These are phyloP conservation scores for Rhinocladiella mackenziei DNA, from an alignment of 2,329 filamentous ascomycete species.

Conservation along the genomic window DNA sequence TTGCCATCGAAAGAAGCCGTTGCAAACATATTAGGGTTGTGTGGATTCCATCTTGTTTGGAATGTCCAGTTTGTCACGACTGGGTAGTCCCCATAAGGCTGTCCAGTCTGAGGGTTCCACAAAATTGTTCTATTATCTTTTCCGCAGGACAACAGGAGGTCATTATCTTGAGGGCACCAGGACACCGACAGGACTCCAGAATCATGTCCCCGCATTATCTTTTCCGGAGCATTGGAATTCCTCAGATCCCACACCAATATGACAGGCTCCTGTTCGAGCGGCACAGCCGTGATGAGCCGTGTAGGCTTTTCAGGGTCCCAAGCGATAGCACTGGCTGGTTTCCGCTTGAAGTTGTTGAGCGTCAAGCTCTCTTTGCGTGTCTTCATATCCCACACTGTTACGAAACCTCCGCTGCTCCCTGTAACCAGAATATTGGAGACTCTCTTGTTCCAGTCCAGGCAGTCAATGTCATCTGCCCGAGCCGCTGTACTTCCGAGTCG, in stretches of 20 bases:
- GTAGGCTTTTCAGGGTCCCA: conserved; percentile 92
- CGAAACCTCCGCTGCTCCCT: conserved; percentile 86
- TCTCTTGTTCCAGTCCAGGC: conserved; percentile 97
- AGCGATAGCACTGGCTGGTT: conserved; percentile 88
- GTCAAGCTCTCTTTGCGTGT: conserved; percentile 96
- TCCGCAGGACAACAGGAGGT: conserved; percentile 84
- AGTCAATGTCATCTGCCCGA: conserved; percentile 91
- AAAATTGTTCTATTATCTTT: conserved; percentile 95
- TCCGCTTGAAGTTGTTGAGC: conserved; percentile 81
- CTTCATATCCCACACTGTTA: conserved; percentile 98
- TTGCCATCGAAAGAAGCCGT: conserved; percentile 97
- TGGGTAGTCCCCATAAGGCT: conserved; percentile 84
- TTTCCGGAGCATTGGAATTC: conserved; percentile 91
- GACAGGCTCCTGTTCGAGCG: conserved; percentile 80
- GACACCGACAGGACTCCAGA: conserved; percentile 89
- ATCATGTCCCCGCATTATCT: conserved; percentile 82
- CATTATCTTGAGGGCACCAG: conserved; percentile 89
- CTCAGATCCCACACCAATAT: conserved; percentile 92
- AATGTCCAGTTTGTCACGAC: conserved; percentile 99
- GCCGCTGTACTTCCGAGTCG: conserved; percentile 82
- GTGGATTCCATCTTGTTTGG: conserved; percentile 87
- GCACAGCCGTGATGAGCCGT: conserved; percentile 86
- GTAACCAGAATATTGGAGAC: conserved; percentile 94
- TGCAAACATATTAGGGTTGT: conserved; percentile 85
- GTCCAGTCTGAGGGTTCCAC: conserved; percentile 92